phyloP scores from a whole-genome alignment of 176 grass and related monocot species.

The Dendrocalamus sinicus region DNA sequence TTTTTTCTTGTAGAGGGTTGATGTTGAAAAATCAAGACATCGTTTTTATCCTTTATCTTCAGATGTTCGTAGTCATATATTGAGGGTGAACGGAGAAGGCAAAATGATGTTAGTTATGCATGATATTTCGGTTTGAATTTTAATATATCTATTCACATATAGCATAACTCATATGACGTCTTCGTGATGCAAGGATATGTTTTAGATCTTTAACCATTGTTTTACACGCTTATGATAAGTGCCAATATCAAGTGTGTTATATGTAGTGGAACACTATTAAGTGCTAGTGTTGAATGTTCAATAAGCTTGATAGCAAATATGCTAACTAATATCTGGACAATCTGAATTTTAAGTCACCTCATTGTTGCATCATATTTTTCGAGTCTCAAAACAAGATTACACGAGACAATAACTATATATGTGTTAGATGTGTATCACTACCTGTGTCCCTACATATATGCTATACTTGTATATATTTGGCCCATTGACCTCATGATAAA shows the following conservation, averaged over 20 bases:
- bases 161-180: conserved; percentile 6
- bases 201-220: conserved; percentile 2
- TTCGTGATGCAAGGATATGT: neutral
- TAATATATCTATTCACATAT: conserved; percentile 30
- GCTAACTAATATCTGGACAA: conserved; percentile 22
- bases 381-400: neutral
- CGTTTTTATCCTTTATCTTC: conserved; percentile 74
- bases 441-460: too few species aligned
- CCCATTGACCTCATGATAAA: too few species aligned
- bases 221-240: conserved; percentile 15
- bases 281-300: conserved; percentile 4
- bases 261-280: neutral
- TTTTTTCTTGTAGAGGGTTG: conserved; percentile 67
- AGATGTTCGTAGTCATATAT: conserved; percentile 88
- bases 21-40: conserved; percentile 90
- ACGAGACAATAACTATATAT: too few species aligned
- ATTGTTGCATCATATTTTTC: neutral
- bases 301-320: conserved; percentile 9
- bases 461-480: too few species aligned
- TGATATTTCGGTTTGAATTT: conserved; percentile 35
- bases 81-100: conserved; percentile 86
- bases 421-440: too few species aligned
- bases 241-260: neutral
- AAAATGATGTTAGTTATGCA: conserved; percentile 76
- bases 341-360: neutral